phyloP scores from a whole-genome alignment of 352 stramenopile genomes.

The Pseudoperonospora humuli region DNA sequence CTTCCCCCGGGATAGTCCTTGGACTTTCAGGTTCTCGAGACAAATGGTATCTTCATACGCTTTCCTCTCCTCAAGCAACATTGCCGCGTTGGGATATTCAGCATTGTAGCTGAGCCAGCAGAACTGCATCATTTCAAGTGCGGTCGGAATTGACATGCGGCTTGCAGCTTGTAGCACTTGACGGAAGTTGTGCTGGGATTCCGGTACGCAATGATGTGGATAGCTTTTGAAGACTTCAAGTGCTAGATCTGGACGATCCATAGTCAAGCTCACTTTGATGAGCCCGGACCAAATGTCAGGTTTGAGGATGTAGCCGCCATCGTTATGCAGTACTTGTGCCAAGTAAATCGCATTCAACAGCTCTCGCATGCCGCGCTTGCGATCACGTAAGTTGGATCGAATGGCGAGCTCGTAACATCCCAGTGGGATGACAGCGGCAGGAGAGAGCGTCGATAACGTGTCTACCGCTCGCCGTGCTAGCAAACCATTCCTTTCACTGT shows the following conservation, averaged over 20 bases:
- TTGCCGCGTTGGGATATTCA: slow-evolving; percentile 12
- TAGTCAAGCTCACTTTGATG: slow-evolving; percentile 37
- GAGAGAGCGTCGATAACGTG: slow-evolving; percentile 15
- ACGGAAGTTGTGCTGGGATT: slow-evolving; percentile 33
- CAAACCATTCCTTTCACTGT: slow-evolving; percentile 24
- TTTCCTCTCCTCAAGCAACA: slow-evolving; percentile 14
- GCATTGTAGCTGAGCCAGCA: slow-evolving; percentile 16
- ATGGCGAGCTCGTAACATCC: slow-evolving; percentile 33
- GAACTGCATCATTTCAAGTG: slow-evolving; percentile 36
- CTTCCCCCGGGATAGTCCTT: slow-evolving; percentile 5
- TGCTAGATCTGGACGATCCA: slow-evolving; percentile 23
- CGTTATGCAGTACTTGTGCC: slow-evolving; percentile 18
- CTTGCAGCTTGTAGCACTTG: slow-evolving; percentile 35
- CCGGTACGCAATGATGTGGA: slow-evolving; percentile 24
- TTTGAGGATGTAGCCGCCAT: slow-evolving; percentile 37
- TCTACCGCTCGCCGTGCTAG: slow-evolving; percentile 28
- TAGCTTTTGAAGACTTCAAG: slow-evolving; percentile 41
- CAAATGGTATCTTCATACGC: slow-evolving; percentile 15
- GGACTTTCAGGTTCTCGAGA: slow-evolving; percentile 7
- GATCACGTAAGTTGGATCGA: slow-evolving; percentile 24
- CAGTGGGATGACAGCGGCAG: slow-evolving; percentile 23
- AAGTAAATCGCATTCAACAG: slow-evolving; percentile 35
- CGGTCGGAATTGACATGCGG: slow-evolving; percentile 19
- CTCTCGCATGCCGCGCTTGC: slow-evolving; percentile 18
- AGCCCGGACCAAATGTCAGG: slow-evolving; percentile 36